Evolutionary conservation across 2,329 filamentous ascomycete genomes (phyloP), one percentile per base, ranked within the genome.

Genomic region (Colletotrichum gigasporum): DNA sequence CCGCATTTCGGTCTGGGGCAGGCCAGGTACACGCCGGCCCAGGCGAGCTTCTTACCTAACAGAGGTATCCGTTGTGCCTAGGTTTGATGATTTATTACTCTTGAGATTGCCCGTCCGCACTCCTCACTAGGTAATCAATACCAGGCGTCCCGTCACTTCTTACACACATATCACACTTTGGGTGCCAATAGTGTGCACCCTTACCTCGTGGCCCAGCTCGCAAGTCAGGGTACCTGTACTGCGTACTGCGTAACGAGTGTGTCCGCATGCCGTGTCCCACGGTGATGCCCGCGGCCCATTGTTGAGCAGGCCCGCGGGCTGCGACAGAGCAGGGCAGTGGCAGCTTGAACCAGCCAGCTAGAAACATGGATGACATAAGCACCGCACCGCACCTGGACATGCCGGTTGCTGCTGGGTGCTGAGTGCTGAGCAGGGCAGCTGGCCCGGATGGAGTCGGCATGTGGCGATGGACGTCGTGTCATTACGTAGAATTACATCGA

Each of bases 391-490:
- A n/a, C n/a, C n/a, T n/a, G n/a, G n/a, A n/a, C n/a, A n/a, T n/a
- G n/a, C n/a, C n/a, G n/a, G n/a, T n/a, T n/a, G n/a, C n/a, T n/a
- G n/a, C n/a, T n/a, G n/a, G n/a, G n/a, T n/a, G n/a, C 47, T 35
- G 30, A 4, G 47, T 18, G 47, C 30, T 51, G 30, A 24, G 47
- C 47, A 34, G 16, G 18, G 9, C 45, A 47, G 42, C 18, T 35
- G 48, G 24, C 16, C 16, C 61, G 47, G 42, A 61, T 65, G 56
- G 41, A 48, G 42, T 61, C 56, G 42, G 56, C 62, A 42, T 50
- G 62, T 65, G 62, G 62, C 56, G 42, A 65, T 37, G 57, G n/a
- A 20, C 28, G 48, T 61, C 62, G 48, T 61, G 56, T 61, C 56
- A 64, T 62, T 64, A 62, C 62, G 62, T 64, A 54, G 56, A 62